Evolutionary conservation across 192 early-diverging fungal species (phyloP).

Genomic region (Coemansia sp.): DNA sequence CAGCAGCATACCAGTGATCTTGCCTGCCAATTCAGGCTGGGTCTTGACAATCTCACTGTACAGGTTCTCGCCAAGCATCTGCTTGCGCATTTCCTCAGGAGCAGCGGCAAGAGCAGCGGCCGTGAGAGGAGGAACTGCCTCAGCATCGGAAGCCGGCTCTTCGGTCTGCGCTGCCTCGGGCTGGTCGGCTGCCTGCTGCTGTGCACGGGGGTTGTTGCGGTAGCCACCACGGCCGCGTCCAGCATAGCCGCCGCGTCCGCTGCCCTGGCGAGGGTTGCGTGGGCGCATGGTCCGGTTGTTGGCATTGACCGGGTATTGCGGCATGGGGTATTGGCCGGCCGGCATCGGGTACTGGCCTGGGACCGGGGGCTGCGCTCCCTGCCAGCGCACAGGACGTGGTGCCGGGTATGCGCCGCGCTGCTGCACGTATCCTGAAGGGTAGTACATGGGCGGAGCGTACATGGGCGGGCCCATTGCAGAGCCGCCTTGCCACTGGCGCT

Average conservation of each 20-base stretch:
- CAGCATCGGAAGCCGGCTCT: conserved; percentile 26
- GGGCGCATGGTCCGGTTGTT: conserved; percentile 42
- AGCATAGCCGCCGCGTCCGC: conserved; percentile 51
- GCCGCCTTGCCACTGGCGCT: conserved; percentile 74
- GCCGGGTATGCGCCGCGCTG: conserved; percentile 55
- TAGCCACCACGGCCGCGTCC: conserved; percentile 53
- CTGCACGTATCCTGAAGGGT: conserved; percentile 56
- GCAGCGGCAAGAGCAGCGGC: conserved; percentile 79
- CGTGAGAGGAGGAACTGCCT: conserved; percentile 50
- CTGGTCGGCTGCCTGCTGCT: conserved; percentile 39
- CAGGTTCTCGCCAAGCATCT: conserved; percentile 92
- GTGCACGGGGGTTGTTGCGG: conserved; percentile 44
- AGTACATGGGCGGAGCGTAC: conserved; percentile 62
- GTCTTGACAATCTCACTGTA: conserved; percentile 77
- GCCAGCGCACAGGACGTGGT: conserved; percentile 58
- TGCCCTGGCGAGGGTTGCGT: conserved; percentile 53
- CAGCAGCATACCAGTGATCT: conserved; percentile 98
- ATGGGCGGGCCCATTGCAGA: conserved; percentile 45
- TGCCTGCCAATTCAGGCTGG: conserved; percentile 79
- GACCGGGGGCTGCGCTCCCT: conserved; percentile 51
- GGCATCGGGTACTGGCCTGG: conserved; percentile 52
- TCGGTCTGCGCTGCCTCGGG: conserved; percentile 39
- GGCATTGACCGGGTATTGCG: conserved; percentile 50
- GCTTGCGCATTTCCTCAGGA: conserved; percentile 87
- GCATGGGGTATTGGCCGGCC: conserved; percentile 46